phyloP scores from a whole-genome alignment of 768 basidiomycete genomes.

The Royoungia palumana region DNA sequence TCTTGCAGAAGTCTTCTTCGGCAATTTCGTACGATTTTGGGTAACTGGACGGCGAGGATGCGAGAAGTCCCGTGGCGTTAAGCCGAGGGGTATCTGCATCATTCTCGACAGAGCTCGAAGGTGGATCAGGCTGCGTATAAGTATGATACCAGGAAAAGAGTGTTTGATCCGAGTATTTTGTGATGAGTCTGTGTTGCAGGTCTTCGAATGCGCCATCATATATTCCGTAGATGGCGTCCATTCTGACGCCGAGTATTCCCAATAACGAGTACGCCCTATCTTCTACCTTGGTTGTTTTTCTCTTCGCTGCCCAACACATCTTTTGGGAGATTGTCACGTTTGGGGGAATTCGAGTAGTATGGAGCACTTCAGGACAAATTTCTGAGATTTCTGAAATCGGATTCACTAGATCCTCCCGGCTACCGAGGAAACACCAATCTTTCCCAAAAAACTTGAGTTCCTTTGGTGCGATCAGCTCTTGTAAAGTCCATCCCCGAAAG shows the following conservation, averaged over 20 bases:
- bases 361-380: neutral
- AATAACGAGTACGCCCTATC: slow-evolving; percentile 7
- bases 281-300: neutral
- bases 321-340: neutral
- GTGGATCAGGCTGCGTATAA: neutral
- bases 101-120: neutral
- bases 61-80: slow-evolving; percentile 19
- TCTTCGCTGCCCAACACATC: slow-evolving; percentile 4
- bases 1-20: slow-evolving; percentile 12
- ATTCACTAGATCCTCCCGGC: neutral
- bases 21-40: slow-evolving; percentile 14
- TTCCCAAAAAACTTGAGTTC: slow-evolving; percentile 2
- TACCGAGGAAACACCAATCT: neutral
- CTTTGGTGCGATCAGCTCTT: slow-evolving; percentile 7
- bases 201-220: slow-evolving; percentile 19
- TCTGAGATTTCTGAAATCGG: neutral
- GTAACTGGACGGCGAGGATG: slow-evolving; percentile 18
- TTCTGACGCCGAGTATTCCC: slow-evolving; percentile 2
- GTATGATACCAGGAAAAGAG: slow-evolving; percentile 23
- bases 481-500: slow-evolving; percentile 8
- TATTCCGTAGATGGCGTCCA: slow-evolving; percentile 3
- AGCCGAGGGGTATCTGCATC: neutral
- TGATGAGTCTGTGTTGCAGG: slow-evolving; percentile 21
- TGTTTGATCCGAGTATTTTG: slow-evolving; percentile 18
- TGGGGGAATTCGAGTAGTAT: no score